Percentiles rank a stretch among this genome's conserved stretches.
Evolutionary conservation across 1,284 basidiomycete species (phyloP).

Genomic region (Trichosporon ovoides): DNA sequence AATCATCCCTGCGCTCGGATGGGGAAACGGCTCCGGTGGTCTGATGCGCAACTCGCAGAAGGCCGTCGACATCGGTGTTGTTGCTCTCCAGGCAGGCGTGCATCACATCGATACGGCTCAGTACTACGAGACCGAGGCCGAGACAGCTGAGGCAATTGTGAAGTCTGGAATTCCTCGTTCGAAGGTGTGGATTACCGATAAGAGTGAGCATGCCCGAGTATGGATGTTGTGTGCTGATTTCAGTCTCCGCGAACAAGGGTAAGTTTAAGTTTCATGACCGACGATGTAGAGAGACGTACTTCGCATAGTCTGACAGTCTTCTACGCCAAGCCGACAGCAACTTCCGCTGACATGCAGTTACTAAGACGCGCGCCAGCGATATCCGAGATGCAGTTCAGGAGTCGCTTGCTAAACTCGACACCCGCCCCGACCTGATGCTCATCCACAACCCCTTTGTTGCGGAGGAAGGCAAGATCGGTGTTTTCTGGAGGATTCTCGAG

Average conservation of each 20-base stretch:
- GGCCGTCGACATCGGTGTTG: slow-evolving; percentile 21
- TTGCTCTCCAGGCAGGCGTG: slow-evolving; percentile 40
- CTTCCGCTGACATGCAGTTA: background rate
- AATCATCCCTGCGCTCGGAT: slow-evolving; percentile 34
- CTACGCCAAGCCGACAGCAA: background rate
- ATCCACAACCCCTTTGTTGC: slow-evolving; percentile 37
- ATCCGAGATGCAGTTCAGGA: slow-evolving; percentile 26
- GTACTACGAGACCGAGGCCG: slow-evolving; percentile 46
- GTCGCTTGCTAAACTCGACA: slow-evolving; percentile 25
- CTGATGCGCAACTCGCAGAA: slow-evolving; percentile 14
- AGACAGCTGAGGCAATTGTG: slow-evolving; percentile 48
- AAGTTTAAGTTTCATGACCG: too few species aligned
- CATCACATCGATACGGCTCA: slow-evolving; percentile 45
- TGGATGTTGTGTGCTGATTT: background rate
- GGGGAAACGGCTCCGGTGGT: slow-evolving; percentile 35
- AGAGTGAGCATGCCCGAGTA: slow-evolving; percentile 35
- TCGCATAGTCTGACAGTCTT: background rate
- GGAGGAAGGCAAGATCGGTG: slow-evolving; percentile 24
- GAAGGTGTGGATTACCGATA: slow-evolving; percentile 55
- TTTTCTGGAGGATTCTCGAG: slow-evolving; percentile 39
- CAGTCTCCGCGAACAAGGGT: slow-evolving; percentile 12
- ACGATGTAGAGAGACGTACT: too few species aligned
- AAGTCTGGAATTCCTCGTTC: slow-evolving; percentile 48
- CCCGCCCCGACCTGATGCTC: slow-evolving; percentile 33
- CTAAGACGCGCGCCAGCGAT: background rate